These are phyloP conservation scores for Aspergillus floridensis DNA, from an alignment of 2,329 filamentous ascomycete genomes.

Conservation along the genomic window DNA sequence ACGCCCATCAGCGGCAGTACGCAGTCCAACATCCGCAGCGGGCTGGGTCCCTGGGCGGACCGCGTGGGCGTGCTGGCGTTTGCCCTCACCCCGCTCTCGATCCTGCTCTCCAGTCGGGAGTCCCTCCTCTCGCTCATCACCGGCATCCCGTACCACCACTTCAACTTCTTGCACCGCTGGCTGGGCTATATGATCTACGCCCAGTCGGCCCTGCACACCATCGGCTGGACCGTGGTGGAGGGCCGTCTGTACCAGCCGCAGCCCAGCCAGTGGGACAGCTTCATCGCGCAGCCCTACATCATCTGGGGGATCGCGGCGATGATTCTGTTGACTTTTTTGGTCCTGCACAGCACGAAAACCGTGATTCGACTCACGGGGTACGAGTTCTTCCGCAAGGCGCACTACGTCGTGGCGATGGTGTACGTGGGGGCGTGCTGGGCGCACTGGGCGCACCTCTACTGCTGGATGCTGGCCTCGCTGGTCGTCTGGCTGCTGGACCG, in stretches of 20 bases:
- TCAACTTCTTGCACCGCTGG: constrained; percentile 78
- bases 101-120: constrained; percentile 67
- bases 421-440: constrained; percentile 75
- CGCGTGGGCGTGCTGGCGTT: constrained; percentile 70
- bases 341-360: constrained; percentile 57
- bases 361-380: constrained; percentile 68
- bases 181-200: constrained; percentile 69
- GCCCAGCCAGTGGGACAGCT: constrained; percentile 56
- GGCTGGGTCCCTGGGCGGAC: constrained; percentile 66
- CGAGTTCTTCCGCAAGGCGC: constrained; percentile 72
- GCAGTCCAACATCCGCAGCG: constrained; percentile 62
- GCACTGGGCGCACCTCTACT: constrained; percentile 67
- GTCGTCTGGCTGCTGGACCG: constrained; percentile 66
- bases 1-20: constrained; percentile 62
- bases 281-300: constrained; percentile 65
- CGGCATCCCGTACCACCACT: constrained; percentile 71
- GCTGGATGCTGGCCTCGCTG: constrained; percentile 66
- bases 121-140: constrained; percentile 68
- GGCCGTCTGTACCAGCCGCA: constrained; percentile 68
- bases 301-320: constrained; percentile 72
- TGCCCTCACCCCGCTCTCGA: constrained; percentile 68
- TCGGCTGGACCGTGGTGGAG: constrained; percentile 69
- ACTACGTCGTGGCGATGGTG: constrained; percentile 70
- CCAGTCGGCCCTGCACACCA: constrained; percentile 67
- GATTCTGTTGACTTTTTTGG: constrained; percentile 60